Evolutionary conservation across 2,329 filamentous ascomycete genomes (phyloP).

Genomic region (Myriosclerotinia duriaeana): DNA sequence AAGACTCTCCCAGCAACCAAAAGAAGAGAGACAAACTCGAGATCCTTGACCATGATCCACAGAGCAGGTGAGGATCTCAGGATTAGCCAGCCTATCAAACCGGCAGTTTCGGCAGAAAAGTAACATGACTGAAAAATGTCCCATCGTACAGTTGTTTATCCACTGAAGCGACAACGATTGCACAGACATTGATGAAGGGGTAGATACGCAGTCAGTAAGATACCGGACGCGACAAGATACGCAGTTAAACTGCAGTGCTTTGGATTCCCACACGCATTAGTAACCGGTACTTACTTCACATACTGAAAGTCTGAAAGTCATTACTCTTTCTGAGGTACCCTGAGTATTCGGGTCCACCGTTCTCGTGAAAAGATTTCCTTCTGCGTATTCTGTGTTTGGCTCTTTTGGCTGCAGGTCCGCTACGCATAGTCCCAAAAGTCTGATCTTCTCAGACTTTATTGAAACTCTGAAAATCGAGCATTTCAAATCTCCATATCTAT

Average conservation of each 20-base stretch:
- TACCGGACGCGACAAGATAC: too few relatives aligned
- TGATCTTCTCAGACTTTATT: neutral
- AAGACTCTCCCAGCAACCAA: neutral
- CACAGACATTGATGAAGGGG: conserved; percentile 21
- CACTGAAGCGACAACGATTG: conserved; percentile 1
- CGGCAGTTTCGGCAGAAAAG: neutral
- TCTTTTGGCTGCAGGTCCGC: neutral
- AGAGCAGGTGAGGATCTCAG: neutral
- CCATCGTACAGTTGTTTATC: neutral
- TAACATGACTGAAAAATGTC: conserved; percentile 15
- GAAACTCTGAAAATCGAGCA: neutral
- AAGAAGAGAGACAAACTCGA: neutral
- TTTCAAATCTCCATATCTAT: neutral
- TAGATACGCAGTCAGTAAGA: neutral
- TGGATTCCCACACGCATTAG: conserved; percentile 13
- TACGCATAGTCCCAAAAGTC: neutral
- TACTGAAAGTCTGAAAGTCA: neutral
- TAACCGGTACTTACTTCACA: neutral
- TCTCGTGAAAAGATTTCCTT: neutral
- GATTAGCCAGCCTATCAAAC: conserved; percentile 3
- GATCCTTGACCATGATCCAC: conserved; percentile 10
- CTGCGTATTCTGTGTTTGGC: too few relatives aligned
- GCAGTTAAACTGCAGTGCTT: neutral
- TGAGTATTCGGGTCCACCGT: neutral
- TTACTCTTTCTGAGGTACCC: neutral